phyloP scores from a whole-genome alignment of 2,329 filamentous ascomycete genomes.

The Venturia aucupariae region DNA sequence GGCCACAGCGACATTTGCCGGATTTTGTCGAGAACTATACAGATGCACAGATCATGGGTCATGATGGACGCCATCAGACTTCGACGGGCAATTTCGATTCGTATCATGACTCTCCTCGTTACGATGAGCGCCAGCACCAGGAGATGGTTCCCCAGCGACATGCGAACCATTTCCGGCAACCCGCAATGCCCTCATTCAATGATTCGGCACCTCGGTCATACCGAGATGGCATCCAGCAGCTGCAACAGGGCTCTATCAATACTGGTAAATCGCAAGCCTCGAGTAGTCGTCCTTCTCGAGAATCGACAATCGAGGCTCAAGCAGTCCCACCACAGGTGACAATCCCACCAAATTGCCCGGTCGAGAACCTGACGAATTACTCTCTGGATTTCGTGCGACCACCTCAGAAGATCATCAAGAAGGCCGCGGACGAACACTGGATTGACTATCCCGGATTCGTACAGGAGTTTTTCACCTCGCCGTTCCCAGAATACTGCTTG shows the following conservation, averaged over 20 bases:
- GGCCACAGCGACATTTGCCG: background rate
- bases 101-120: too few species aligned
- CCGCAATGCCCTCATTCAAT: background rate
- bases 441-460: background rate
- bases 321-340: background rate
- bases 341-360: background rate
- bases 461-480: background rate
- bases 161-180: background rate
- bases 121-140: background rate
- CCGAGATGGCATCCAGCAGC: background rate
- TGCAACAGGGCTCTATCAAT: background rate
- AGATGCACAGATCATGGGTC: background rate
- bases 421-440: background rate
- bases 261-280: background rate
- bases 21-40: background rate
- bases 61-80: background rate
- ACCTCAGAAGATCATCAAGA: background rate
- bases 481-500: slow-evolving; percentile 3
- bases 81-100: too few species aligned
- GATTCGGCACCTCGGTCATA: background rate
- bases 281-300: background rate
- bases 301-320: background rate
- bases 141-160: background rate
- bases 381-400: background rate
- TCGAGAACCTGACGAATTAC: background rate